phyloP scores from a whole-genome alignment of 208 protist genomes.

The Sergeia podlipaevii region DNA sequence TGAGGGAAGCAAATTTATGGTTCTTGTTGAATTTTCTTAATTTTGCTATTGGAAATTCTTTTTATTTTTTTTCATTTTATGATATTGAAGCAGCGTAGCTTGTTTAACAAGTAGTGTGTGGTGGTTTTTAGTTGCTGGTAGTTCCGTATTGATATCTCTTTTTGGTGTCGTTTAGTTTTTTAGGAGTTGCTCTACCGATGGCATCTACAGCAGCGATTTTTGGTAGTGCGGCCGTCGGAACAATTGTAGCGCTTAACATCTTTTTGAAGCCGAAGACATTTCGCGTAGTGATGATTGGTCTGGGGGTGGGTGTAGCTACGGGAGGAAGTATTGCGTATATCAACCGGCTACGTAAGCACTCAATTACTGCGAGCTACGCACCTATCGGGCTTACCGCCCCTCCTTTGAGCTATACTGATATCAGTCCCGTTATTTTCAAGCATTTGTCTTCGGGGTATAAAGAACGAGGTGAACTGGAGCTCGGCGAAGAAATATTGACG shows the following conservation, averaged over 20 bases:
- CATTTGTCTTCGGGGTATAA: conserved; percentile 58
- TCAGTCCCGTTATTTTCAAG: conserved; percentile 43
- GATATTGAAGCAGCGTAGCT: too few species aligned
- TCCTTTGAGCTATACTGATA: conserved; percentile 38
- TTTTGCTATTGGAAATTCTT: too few species aligned
- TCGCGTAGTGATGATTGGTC: conserved; percentile 28
- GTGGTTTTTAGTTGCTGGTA: too few species aligned
- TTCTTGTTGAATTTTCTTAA: too few species aligned
- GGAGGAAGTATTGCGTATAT: conserved; percentile 36
- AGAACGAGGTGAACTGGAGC: conserved; percentile 47
- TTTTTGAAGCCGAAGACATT: conserved; percentile 35
- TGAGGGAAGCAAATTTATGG: too few species aligned
- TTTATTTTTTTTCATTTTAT: too few species aligned
- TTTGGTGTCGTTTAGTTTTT: too few species aligned
- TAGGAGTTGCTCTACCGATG: not conserved
- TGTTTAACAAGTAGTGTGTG: too few species aligned
- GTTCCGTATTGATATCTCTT: too few species aligned
- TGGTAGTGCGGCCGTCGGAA: conserved; percentile 21
- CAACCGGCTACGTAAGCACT: conserved; percentile 47
- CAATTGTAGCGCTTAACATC: conserved; percentile 26
- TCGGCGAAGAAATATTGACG: conserved; percentile 67
- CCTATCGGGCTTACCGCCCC: conserved; percentile 25
- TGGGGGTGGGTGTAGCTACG: conserved; percentile 21
- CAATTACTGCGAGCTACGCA: conserved; percentile 37
- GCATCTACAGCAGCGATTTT: conserved; percentile 12